Conservation (phyloP, 352 stramenopile species). For the Globisporangium alternatum region DNA sequence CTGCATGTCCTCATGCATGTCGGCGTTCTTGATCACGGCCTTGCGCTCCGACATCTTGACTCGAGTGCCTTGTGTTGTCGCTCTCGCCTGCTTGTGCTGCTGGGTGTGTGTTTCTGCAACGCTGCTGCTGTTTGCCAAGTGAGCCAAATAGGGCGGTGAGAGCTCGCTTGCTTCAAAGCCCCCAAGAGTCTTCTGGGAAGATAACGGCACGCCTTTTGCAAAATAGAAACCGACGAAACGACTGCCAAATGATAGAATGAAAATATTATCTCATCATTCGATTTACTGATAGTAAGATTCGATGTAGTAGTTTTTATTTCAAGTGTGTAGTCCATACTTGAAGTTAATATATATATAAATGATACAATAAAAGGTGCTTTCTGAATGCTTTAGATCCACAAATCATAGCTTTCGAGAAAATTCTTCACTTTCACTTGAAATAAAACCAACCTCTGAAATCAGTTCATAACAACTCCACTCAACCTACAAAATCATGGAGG, state of each 20-base stretch:
- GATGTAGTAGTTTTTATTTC: too few species aligned
- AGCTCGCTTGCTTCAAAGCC: not conserved
- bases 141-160: not conserved
- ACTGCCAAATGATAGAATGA: not conserved
- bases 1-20: conserved; percentile 99
- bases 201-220: not conserved
- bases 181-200: not conserved
- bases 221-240: conserved; percentile 6
- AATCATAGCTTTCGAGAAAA: conserved; percentile 3
- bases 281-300: too few species aligned
- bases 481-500: conserved; percentile 1
- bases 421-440: not conserved
- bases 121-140: not conserved
- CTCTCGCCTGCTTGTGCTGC: not conserved
- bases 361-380: not conserved
- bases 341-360: not conserved
- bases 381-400: too few species aligned
- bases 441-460: not conserved
- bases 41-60: conserved; percentile 91
- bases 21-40: conserved; percentile 99
- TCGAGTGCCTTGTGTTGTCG: not conserved
- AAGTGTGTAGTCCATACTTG: conserved; percentile 1
- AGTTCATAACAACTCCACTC: not conserved
- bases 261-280: not conserved
- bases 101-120: conserved; percentile 2